phyloP scores from a whole-genome alignment of 129 eudicot species.

The Flaveria bidentis region DNA sequence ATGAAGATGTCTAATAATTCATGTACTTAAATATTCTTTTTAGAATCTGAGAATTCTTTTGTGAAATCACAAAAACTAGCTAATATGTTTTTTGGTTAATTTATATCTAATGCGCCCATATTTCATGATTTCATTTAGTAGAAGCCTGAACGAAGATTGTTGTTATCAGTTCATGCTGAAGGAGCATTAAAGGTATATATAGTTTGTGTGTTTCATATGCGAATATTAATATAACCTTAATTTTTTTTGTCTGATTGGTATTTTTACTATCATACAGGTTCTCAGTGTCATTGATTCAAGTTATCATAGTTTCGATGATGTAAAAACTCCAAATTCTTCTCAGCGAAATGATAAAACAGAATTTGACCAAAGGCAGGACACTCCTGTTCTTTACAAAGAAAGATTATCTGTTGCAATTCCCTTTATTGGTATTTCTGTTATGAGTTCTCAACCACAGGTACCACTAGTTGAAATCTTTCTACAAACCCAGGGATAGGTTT shows the following conservation, averaged over 20 bases:
- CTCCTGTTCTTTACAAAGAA: constrained; percentile 55
- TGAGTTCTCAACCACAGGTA: constrained; percentile 87
- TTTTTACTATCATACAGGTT: constrained; percentile 53
- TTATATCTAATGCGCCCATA: neutral
- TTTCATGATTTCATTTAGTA: constrained; percentile 35
- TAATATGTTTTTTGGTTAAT: constrained; percentile 17
- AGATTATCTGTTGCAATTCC: constrained; percentile 63
- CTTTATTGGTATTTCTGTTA: constrained; percentile 86
- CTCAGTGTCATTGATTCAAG: constrained; percentile 89
- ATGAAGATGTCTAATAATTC: constrained; percentile 9
- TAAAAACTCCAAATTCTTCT: constrained; percentile 47
- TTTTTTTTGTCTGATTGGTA: constrained; percentile 7
- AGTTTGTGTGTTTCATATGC: constrained; percentile 18
- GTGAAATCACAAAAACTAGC: constrained; percentile 5
- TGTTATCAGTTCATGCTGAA: constrained; percentile 90
- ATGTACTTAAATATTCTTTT: neutral
- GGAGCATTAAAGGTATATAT: constrained; percentile 86
- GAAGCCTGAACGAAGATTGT: constrained; percentile 88
- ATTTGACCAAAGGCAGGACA: constrained; percentile 42
- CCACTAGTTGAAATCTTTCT: neutral
- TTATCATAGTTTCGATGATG: constrained; percentile 65
- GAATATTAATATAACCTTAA: neutral
- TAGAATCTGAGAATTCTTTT: neutral
- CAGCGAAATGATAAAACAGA: constrained; percentile 46
- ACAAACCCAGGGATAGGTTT: neutral